Percentiles rank a stretch among this genome's conserved stretches.
phyloP scores from a whole-genome alignment of 2,329 filamentous ascomycete genomes.

The Xylaria sp. region DNA sequence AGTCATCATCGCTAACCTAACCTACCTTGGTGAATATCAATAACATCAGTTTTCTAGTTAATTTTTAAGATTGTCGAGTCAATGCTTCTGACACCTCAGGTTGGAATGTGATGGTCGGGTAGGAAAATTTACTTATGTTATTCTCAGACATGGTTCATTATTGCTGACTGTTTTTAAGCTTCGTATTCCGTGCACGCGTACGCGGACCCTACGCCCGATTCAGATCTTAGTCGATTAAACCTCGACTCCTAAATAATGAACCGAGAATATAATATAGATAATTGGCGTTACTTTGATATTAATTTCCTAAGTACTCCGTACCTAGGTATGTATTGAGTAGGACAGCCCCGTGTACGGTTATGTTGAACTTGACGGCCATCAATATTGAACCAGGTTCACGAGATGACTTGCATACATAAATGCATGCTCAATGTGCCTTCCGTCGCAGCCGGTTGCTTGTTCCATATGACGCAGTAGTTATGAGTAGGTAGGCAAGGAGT shows the following conservation, averaged over 20 bases:
- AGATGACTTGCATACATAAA: not conserved
- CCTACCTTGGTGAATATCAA: conserved; percentile 2
- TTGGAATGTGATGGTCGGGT: not conserved
- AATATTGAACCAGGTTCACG: not conserved
- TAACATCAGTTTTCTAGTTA: not conserved
- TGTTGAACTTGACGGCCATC: not conserved
- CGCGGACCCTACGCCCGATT: not conserved
- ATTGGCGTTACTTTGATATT: too few relatives aligned
- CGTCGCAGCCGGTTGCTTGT: not conserved
- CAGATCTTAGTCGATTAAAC: not conserved
- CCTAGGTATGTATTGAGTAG: not conserved
- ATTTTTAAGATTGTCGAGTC: not conserved
- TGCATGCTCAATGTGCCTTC: conserved; percentile 4
- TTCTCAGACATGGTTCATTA: not conserved
- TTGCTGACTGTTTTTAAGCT: conserved; percentile 13
- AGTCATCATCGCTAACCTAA: not conserved
- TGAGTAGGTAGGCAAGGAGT: too few relatives aligned
- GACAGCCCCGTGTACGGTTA: not conserved
- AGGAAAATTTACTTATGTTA: not conserved
- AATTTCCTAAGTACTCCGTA: too few relatives aligned
- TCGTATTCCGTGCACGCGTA: not conserved
- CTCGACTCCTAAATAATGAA: not conserved
- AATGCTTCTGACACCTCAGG: conserved; percentile 2
- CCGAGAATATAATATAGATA: too few relatives aligned
- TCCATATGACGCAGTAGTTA: not conserved